phyloP scores from a whole-genome alignment of 352 stramenopile species.

The Globisporangium carolinianum region DNA sequence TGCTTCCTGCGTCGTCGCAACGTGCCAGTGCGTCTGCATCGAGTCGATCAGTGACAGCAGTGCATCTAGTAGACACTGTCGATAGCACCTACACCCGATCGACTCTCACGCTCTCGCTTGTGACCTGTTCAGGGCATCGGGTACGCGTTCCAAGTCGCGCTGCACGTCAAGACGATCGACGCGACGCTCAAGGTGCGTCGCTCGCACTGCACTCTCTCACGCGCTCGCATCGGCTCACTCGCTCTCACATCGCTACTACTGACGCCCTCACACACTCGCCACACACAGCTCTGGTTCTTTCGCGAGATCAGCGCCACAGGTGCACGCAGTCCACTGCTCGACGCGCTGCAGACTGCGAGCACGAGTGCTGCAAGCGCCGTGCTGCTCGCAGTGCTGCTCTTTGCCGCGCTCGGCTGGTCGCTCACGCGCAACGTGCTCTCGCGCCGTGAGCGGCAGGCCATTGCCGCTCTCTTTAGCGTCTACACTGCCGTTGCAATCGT shows the following conservation, averaged over 20 bases:
- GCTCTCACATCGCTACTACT: too few species aligned
- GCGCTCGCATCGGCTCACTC: too few species aligned
- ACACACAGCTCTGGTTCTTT: conserved; percentile 37
- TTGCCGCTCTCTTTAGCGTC: conserved; percentile 27
- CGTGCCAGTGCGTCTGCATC: conserved; percentile 22
- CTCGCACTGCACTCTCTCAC: not conserved
- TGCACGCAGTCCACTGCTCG: conserved; percentile 19
- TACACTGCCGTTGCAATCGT: conserved; percentile 33
- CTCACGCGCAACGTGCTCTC: conserved; percentile 42
- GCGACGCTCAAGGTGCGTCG: conserved; percentile 28
- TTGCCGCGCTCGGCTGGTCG: conserved; percentile 57
- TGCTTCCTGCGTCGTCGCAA: conserved; percentile 32
- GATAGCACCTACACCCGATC: not conserved
- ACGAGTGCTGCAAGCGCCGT: conserved; percentile 33
- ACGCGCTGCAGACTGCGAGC: conserved; percentile 21
- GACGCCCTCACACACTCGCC: too few species aligned
- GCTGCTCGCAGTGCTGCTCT: conserved; percentile 38
- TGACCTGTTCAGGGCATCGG: conserved; percentile 33
- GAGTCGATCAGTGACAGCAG: not conserved
- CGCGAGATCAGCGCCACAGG: conserved; percentile 32
- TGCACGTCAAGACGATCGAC: conserved; percentile 50
- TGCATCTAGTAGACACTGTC: not conserved
- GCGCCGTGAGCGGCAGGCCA: conserved; percentile 27
- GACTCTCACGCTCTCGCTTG: too few species aligned
- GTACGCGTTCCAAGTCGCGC: conserved; percentile 36